phyloP scores from a whole-genome alignment of 495 filamentous ascomycete species.

The Aspergillus coremiiformis region DNA sequence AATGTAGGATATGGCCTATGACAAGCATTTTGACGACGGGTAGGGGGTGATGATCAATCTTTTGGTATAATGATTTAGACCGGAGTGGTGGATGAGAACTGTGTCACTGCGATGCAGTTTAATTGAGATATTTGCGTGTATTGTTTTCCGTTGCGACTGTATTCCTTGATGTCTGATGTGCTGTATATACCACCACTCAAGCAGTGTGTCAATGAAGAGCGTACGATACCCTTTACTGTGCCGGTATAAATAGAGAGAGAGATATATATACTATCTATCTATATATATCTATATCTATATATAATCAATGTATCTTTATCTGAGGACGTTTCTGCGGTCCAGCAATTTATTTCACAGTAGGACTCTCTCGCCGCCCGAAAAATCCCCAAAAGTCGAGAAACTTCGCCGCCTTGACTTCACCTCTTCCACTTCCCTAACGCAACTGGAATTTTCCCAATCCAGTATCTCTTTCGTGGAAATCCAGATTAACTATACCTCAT shows the following conservation, averaged over 20 bases:
- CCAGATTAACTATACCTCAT: conserved; percentile 22
- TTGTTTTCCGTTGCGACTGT: conserved; percentile 11
- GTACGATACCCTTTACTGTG: conserved; percentile 33
- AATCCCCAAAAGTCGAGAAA: conserved; percentile 17
- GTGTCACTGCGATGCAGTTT: not conserved
- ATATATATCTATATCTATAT: too few relatives aligned
- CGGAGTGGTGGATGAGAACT: not conserved
- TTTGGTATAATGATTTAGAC: conserved; percentile 4
- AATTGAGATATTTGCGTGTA: conserved; percentile 1
- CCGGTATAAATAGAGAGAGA: not conserved
- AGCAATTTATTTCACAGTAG: too few relatives aligned
- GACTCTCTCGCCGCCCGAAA: conserved; percentile 32
- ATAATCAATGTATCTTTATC: too few relatives aligned
- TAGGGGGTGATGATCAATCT: conserved; percentile 5
- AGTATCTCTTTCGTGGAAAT: not conserved
- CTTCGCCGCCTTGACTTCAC: not conserved
- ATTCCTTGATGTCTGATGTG: conserved; percentile 33
- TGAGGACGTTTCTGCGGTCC: too few relatives aligned
- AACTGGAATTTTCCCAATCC: not conserved
- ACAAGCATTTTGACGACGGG: conserved; percentile 12
- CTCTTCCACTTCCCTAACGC: not conserved
- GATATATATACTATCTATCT: not conserved
- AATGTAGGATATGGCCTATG: conserved; percentile 17
- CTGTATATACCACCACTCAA: conserved; percentile 42
- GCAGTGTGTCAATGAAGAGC: conserved; percentile 39